phyloP scores from a whole-genome alignment of 2,329 filamentous ascomycete species.

The Pseudocercospora eumusae region DNA sequence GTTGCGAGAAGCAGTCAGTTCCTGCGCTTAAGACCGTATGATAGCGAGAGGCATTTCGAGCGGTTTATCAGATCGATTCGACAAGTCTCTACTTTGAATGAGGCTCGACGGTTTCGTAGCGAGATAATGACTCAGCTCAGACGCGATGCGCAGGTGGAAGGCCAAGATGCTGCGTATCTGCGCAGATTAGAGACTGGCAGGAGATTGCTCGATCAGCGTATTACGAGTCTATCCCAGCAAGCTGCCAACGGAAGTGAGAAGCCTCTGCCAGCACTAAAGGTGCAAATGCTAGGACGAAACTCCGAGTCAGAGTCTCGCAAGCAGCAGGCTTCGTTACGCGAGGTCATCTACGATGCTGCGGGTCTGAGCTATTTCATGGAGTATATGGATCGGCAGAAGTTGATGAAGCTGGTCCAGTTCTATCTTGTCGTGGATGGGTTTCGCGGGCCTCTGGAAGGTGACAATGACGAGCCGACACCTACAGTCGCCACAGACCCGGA shows the following conservation, averaged over 20 bases:
- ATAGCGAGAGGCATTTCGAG: conserved; percentile 91
- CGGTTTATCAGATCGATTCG: conserved; percentile 88
- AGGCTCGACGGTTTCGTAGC: conserved; percentile 87
- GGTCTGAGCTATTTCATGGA: conserved; percentile 99
- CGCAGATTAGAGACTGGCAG: conserved; percentile 90
- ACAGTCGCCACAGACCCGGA: conserved; percentile 68
- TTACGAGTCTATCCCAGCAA: conserved; percentile 65
- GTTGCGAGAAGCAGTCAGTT: conserved; percentile 56
- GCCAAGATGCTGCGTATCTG: conserved; percentile 81
- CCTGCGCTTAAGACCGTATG: conserved; percentile 75
- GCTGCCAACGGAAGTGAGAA: conserved; percentile 58
- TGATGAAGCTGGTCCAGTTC: conserved; percentile 92
- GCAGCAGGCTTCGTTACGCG: conserved; percentile 74
- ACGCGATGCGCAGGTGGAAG: conserved; percentile 74
- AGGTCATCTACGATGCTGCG: conserved; percentile 85
- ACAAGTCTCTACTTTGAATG: conserved; percentile 85
- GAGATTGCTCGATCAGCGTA: conserved; percentile 82
- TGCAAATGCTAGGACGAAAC: conserved; percentile 39
- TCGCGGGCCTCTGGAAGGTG: conserved; percentile 87
- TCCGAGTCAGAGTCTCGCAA: conserved; percentile 59
- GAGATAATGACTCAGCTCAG: conserved; percentile 91
- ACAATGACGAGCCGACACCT: conserved; percentile 65
- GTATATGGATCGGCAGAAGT: conserved; percentile 88
- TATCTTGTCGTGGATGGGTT: conserved; percentile 98
- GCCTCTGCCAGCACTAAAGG: conserved; percentile 42